phyloP scores from a whole-genome alignment of 345 rosid genomes.

The Rhodamnia argentea region DNA sequence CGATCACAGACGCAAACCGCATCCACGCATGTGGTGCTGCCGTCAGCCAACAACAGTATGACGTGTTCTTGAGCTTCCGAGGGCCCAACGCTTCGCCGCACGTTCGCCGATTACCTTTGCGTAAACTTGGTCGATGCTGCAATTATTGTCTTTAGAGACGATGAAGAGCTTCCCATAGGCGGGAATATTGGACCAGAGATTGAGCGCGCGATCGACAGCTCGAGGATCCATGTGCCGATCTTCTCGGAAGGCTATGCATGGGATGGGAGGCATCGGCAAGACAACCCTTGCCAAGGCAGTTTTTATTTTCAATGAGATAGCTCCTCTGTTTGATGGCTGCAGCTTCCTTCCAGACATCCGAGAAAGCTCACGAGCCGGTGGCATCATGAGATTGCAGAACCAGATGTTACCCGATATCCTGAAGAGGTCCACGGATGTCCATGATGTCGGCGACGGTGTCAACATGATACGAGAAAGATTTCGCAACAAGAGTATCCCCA shows the following conservation, averaged over 20 bases:
- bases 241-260: not conserved
- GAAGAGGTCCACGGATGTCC: not conserved
- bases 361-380: not conserved
- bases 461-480: not conserved
- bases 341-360: not conserved
- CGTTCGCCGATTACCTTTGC: not conserved
- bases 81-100: not conserved
- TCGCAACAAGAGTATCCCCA: not conserved
- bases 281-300: conserved; percentile 1
- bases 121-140: not conserved
- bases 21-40: too few species aligned
- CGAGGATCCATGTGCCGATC: rapidly evolving
- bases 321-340: not conserved
- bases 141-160: too few species aligned
- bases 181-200: not conserved
- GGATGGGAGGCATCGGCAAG: conserved; percentile 1
- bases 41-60: not conserved
- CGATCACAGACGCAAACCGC: too few species aligned
- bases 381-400: not conserved
- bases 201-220: not conserved
- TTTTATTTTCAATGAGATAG: not conserved
- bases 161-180: not conserved
- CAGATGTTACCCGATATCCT: not conserved
- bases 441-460: not conserved
- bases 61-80: not conserved